Base-by-base conservation (phyloP, 2,329 filamentous ascomycete genomes). In the Diplodia scrobiculata region DNA sequence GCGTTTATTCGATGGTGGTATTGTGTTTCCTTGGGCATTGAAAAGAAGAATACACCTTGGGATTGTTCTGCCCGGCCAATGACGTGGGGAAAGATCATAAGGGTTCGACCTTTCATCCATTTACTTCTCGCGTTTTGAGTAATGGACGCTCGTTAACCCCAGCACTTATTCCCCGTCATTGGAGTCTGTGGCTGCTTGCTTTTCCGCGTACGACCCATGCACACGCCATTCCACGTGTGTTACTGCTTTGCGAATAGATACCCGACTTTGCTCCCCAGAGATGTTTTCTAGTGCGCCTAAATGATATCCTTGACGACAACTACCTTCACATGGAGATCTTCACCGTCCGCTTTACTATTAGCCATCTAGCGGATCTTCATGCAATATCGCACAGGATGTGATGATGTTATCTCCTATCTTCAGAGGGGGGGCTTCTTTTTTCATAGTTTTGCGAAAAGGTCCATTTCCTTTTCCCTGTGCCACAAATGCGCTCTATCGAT, bases 11-110 rank as follows among this genome's bases (percentile, higher is more conserved):
- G 41, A 10, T 50, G 58, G 58, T 13, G n/a, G 10, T 7, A 36
- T 36, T 19, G 36, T 14, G 34, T 50, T 50, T 62, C n/a, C 14
- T 51, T 27, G 45, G 38, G 32, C 14, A 13, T 17, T n/a, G 27
- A 48, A 58, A 48, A 32, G 36, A 62, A 62, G 27, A 47, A 5
- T 36, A 50, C 48, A 62, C 19, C 45, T 36, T 47, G 34, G 34
- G 47, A n/a, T 27, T 48, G 21, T 59, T 48, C 41, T 60, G 55
- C 55, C 55, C 41, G 55, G 41, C 45, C 58, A 50, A 27, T 25
- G 55, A 50, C 29, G 21, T 45, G 48, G 58, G 14, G 11, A 6
- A 19, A 45, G 41, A 19, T n/a, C 17, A 17, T 25, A n/a, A 29
- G 58, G 45, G 41, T 27, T 25, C 58, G 45, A 50, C 45, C 58